Evolutionary conservation across 371 early-diverging fungal species (phyloP).

Genomic region (Mycotypha africana): DNA sequence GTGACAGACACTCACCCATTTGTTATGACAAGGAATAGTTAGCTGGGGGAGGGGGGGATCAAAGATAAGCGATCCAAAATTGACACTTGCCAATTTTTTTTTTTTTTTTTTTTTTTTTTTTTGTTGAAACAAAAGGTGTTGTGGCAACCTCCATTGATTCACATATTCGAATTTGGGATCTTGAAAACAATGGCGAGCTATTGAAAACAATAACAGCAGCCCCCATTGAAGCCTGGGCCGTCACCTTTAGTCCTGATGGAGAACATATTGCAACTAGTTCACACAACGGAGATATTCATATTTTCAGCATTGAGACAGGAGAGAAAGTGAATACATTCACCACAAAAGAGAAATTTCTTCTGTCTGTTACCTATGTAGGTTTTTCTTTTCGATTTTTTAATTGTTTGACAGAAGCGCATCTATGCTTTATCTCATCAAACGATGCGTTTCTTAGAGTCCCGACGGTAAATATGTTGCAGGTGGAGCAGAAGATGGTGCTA

Average conservation of each 20-base stretch:
- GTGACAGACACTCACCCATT: not conserved
- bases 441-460: conserved; percentile 48
- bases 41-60: too few relatives aligned
- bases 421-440: not conserved
- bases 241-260: conserved; percentile 70
- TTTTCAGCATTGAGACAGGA: conserved; percentile 63
- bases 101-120: not conserved
- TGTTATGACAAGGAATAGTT: not conserved
- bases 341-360: conserved; percentile 70
- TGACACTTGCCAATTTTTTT: too few relatives aligned
- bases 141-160: conserved; percentile 78
- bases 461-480: conserved; percentile 73
- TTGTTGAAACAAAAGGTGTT: conserved; percentile 35
- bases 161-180: conserved; percentile 76
- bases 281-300: conserved; percentile 65
- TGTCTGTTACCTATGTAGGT: conserved; percentile 74
- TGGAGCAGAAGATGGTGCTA: conserved; percentile 73
- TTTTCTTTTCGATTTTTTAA: not conserved
- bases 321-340: conserved; percentile 55
- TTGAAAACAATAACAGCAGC: conserved; percentile 61
- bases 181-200: conserved; percentile 40
- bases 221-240: conserved; percentile 74
- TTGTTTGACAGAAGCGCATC: not conserved
- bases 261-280: conserved; percentile 68
- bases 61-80: not conserved